phyloP scores from a whole-genome alignment of 495 filamentous ascomycete genomes.

The Aspergillus olivimuriae region DNA sequence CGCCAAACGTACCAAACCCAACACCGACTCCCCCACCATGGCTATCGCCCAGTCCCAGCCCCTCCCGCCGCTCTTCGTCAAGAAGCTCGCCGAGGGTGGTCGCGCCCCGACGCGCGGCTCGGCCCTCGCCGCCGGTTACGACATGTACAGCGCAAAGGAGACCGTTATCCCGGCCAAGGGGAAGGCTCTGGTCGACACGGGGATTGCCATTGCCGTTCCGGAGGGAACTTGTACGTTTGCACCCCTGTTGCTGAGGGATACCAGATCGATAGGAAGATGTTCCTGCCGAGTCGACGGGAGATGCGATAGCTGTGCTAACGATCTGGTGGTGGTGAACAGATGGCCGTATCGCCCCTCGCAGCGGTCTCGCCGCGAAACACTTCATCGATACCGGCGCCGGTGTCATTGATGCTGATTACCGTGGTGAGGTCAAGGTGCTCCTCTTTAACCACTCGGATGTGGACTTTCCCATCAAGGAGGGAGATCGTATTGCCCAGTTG shows the following conservation, averaged over 20 bases:
- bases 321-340: conserved; percentile 57
- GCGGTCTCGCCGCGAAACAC: conserved; percentile 85
- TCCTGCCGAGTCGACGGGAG: background rate
- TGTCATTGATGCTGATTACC: conserved; percentile 96
- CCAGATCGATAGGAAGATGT: background rate
- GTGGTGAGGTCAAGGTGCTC: conserved; percentile 86
- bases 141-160: conserved; percentile 72
- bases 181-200: conserved; percentile 82
- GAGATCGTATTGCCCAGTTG: conserved; percentile 88
- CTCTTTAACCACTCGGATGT: conserved; percentile 84
- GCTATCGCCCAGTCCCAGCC: conserved; percentile 33
- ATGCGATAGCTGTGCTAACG: too few species aligned
- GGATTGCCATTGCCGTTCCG: conserved; percentile 81
- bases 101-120: conserved; percentile 80
- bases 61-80: conserved; percentile 65
- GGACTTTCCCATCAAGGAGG: conserved; percentile 76
- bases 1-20: conserved; percentile 56
- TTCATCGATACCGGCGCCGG: conserved; percentile 93
- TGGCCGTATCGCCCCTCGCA: conserved; percentile 86
- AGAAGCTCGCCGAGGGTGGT: conserved; percentile 71
- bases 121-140: conserved; percentile 87
- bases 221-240: conserved; percentile 76
- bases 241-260: too few species aligned
- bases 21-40: conserved; percentile 20
- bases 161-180: conserved; percentile 74